Base-by-base conservation (phyloP, 371 early-diverging fungal species). In the Mucor irregularis region DNA sequence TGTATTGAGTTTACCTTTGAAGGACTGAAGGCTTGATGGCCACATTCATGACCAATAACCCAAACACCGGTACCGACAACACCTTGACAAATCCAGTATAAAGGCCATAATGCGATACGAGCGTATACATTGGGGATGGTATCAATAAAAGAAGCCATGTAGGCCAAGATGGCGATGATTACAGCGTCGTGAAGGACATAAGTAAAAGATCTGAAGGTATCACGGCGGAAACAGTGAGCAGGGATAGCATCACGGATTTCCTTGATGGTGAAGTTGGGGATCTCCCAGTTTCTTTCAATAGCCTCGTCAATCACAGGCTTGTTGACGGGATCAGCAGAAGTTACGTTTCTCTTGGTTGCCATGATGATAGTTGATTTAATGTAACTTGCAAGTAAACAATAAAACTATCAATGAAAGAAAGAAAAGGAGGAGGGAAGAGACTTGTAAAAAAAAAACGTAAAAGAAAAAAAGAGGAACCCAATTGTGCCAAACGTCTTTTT, bases 31-130 rank as follows among this genome's bases (percentile, higher is more conserved):
- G 88, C 84, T 52, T 86, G 89, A 65, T 93, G 95, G 5, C 93
- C 95, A 62, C 89, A 86, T 66, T 90, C 94, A 69, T 94, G 95
- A 42, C 92, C 95, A 53, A 93, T 76, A 26, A 92, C 90, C 95
- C 95, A 94, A 49, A 91, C 49, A 35, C 95, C 95, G 19, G 92
- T 92, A 61, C 83, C 80, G 22, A 92, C 87, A 39, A 89, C 76
- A 45, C 94, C 94, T 73, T 90, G 91, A 31, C 72, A 64, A 37
- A 85, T 64, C 91, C 92, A 91, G 82, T 91, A 93, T 21, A 71
- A 33, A 4, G 83, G 76, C 95, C 95, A 93, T 0, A 86, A 78
- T 10, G 79, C 62, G 37, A 60, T 66, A 14, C 84, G 82, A 47
- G 81, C 60, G 38, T 63, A 35, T 4, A 66, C 45, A 16, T 78